Base-by-base conservation (phyloP, 1,284 basidiomycete genomes). In the Wolfiporia cocos region DNA sequence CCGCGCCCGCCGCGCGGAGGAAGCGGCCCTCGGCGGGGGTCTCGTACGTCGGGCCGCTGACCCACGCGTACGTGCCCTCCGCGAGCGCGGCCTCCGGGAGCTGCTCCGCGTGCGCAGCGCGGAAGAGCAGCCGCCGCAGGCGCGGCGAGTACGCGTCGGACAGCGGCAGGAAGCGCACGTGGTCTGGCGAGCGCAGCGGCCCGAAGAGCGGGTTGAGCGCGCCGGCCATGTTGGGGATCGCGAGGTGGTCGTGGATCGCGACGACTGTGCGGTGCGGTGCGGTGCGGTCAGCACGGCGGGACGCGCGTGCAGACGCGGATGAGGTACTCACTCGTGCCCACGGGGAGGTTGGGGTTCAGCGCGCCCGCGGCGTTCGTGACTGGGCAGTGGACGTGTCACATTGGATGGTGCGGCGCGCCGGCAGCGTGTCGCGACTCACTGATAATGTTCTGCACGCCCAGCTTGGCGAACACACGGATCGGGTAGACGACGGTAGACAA, bases 351-450 rank as follows among this genome's bases (percentile, higher is more conserved):
- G 6, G 81, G 78, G 55, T 86, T 87, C 18, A 92, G 67, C 5
- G 80, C 81, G 18, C 89, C 90, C 17, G 88, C 76, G 9, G 90
- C 90, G 56, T 92, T 92, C 19, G 89, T 92, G 34, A 92, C 88
- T 90, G 50, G 5, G 18, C 32, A 3, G 14, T 19, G 14, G 10
- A 28, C 26, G 26, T n/a, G n/a, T n/a, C n/a, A n/a, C n/a, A n/a
- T n/a, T n/a, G n/a, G n/a, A n/a, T n/a, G n/a, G n/a, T n/a, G n/a
- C n/a, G n/a, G n/a, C n/a, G n/a, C 18, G 24, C 33, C 15, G 38
- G 28, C 35, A 9, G 10, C 34, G 23, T 33, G 9, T 39, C 35
- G 20, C 44, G 29, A 31, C 78, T 48, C 52, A 89, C 87, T 81
- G 49, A 92, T 82, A 43, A 92, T 59, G 47, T 84, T 68, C 50